phyloP scores from a whole-genome alignment of 305 asterid species.

The Andrographis paniculata region DNA sequence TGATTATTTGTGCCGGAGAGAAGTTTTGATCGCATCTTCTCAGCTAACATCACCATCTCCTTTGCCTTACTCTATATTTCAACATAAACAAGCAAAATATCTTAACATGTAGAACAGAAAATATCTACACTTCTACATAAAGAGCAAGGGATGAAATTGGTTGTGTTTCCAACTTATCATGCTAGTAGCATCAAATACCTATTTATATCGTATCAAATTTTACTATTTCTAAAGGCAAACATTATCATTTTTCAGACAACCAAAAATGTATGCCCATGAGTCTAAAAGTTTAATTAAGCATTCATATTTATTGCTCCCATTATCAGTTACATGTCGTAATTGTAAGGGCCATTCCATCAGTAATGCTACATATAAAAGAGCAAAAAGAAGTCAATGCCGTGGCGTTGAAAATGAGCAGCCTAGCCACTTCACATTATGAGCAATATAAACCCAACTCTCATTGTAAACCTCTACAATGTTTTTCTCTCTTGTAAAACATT shows the following conservation, averaged over 20 bases:
- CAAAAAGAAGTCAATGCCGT: neutral
- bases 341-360: neutral
- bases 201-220: too few species aligned
- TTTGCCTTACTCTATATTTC: conserved; percentile 62
- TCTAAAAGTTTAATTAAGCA: neutral
- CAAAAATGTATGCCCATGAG: conserved; percentile 6
- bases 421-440: too few species aligned
- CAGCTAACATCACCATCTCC: conserved; percentile 97
- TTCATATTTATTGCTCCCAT: conserved; percentile 1
- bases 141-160: too few species aligned
- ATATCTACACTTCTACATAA: conserved; percentile 11
- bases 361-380: neutral
- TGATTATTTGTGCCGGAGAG: conserved; percentile 58
- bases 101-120: conserved; percentile 8
- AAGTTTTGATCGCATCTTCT: conserved; percentile 89
- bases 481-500: too few species aligned
- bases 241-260: conserved; percentile 1
- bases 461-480: too few species aligned
- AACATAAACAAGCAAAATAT: conserved; percentile 11
- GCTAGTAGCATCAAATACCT: too few species aligned
- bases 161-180: too few species aligned
- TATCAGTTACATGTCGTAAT: conserved; percentile 2
- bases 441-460: too few species aligned
- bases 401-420: too few species aligned
- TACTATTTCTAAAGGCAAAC: too few species aligned